Conservation (phyloP, 371 early-diverging fungal genomes). For the Funneliformis caledonium region DNA sequence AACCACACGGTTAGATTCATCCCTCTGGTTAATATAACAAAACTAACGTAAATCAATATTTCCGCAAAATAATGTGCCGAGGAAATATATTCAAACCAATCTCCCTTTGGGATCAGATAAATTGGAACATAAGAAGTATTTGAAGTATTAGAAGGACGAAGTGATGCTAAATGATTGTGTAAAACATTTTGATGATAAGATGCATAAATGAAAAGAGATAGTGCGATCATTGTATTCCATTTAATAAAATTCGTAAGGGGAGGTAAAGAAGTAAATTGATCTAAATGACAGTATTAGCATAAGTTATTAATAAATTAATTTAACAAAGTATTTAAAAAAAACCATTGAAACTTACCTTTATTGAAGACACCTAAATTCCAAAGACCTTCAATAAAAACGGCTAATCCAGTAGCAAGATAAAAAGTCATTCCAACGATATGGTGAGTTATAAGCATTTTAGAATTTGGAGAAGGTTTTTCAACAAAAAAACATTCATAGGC, state of each 20-base stretch:
- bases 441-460: constrained; percentile 72
- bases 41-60: constrained; percentile 68
- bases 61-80: constrained; percentile 78
- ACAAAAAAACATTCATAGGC: constrained; percentile 67
- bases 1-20: constrained; percentile 18
- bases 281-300: not conserved
- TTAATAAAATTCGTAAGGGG: not conserved
- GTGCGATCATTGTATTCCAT: constrained; percentile 25
- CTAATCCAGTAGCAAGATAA: constrained; percentile 64
- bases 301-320: too few relatives aligned
- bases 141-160: constrained; percentile 47
- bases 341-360: not conserved
- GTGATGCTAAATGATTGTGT: constrained; percentile 66
- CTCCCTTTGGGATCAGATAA: constrained; percentile 70
- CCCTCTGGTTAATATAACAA: constrained; percentile 33
- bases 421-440: constrained; percentile 71
- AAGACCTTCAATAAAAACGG: constrained; percentile 56
- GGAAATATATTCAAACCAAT: constrained; percentile 70
- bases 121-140: not conserved
- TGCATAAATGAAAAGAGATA: constrained; percentile 52
- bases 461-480: constrained; percentile 58
- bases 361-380: constrained; percentile 46
- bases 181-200: constrained; percentile 68
- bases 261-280: not conserved
- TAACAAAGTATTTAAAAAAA: not conserved